A percentile compares a stretch with the other conserved stretches of the same genome.
These are phyloP conservation scores for Phialophora expanda DNA, from an alignment of 2,329 filamentous ascomycete species.

Conservation along the genomic window DNA sequence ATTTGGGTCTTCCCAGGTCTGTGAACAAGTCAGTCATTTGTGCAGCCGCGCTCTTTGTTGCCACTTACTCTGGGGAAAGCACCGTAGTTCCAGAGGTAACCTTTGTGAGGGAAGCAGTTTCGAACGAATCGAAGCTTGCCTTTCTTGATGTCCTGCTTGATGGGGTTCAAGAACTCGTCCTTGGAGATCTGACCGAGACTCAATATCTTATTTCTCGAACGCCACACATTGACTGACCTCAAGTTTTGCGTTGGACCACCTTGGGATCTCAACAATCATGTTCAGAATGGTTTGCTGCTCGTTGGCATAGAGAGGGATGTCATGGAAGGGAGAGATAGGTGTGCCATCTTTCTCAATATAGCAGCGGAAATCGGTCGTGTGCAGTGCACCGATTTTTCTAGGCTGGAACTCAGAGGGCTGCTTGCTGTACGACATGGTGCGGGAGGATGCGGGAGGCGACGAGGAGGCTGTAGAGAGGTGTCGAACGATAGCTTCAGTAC, in stretches of 20 bases:
- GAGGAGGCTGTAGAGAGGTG: constrained; percentile 52
- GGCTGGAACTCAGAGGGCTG: constrained; percentile 73
- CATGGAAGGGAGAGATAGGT: constrained; percentile 94
- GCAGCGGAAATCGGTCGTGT: constrained; percentile 96
- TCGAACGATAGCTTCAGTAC: constrained; percentile 54
- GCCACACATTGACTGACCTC: constrained; percentile 68
- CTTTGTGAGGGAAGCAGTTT: constrained; percentile 99
- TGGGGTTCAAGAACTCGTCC: constrained; percentile 96
- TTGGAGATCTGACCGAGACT: constrained; percentile 79
- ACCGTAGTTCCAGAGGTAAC: constrained; percentile 99
- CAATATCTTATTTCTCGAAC: constrained; percentile 25
- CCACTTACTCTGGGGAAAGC: constrained; percentile 89
- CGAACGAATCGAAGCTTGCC: constrained; percentile 98
- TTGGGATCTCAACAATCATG: constrained; percentile 99
- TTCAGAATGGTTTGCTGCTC: constrained; percentile 93
- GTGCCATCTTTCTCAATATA: constrained; percentile 98
- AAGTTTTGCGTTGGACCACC: constrained; percentile 99
- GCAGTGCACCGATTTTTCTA: constrained; percentile 85
- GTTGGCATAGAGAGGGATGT: constrained; percentile 97
- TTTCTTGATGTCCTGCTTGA: constrained; percentile 99
- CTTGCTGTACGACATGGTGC: constrained; percentile 48
- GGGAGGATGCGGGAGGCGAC: constrained; percentile 35
- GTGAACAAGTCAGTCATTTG: constrained; percentile 29
- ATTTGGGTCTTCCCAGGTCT: constrained; percentile 99
- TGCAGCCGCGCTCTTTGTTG: neutral